Conservation (phyloP, 2,329 filamentous ascomycete species). For the Penicillium rolfsii region DNA sequence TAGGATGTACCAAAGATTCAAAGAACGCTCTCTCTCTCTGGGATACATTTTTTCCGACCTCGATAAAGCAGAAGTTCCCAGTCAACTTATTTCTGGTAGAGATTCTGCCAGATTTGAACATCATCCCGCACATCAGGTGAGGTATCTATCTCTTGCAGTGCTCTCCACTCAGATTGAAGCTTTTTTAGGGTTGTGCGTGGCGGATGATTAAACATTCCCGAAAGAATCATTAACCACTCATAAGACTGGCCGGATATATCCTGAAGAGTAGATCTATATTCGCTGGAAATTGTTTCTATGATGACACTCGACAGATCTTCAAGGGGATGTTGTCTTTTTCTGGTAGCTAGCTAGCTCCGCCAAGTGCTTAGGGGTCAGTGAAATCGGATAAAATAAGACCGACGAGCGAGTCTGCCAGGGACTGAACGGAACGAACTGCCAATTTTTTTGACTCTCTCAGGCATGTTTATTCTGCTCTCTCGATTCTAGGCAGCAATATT, state of each 20-base stretch:
- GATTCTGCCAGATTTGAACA: not conserved
- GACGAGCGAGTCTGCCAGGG: not conserved
- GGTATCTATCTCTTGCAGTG: not conserved
- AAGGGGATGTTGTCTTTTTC: not conserved
- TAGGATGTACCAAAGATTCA: not conserved
- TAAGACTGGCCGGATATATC: conserved; percentile 2
- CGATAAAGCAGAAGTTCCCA: not conserved
- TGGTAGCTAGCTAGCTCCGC: not conserved
- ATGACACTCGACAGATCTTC: not conserved
- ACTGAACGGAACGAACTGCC: not conserved
- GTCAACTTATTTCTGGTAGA: conserved; percentile 1
- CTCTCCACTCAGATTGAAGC: not conserved
- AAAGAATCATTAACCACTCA: not conserved
- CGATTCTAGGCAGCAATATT: not conserved
- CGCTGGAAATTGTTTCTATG: not conserved
- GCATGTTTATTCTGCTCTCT: not conserved
- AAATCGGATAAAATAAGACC: not conserved
- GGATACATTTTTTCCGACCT: not conserved
- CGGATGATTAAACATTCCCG: not conserved
- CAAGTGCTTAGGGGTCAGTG: not conserved
- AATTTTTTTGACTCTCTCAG: not conserved
- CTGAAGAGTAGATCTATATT: not conserved
- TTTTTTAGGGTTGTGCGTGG: not conserved
- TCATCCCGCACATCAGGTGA: not conserved
- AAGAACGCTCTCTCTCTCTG: not conserved